phyloP scores from a whole-genome alignment of 257 asterid genomes.

The Rubia yunnanensis region DNA sequence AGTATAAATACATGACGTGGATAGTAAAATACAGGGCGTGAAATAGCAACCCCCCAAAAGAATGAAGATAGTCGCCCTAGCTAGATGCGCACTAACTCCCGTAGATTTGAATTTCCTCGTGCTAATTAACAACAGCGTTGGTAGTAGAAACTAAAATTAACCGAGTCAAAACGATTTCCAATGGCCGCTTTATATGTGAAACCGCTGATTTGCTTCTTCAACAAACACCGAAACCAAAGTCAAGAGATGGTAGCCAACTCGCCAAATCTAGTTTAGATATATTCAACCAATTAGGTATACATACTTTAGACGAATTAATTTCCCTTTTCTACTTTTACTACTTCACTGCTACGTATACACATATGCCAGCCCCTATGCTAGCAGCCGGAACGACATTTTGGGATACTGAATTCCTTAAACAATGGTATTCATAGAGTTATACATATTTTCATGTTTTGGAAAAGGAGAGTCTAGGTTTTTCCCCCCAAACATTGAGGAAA shows the following conservation, averaged over 20 bases:
- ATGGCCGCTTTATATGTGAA: background rate
- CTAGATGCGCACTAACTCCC: background rate
- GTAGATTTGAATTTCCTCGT: background rate
- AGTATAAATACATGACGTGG: too few relatives aligned
- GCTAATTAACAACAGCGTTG: background rate
- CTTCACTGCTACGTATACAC: too few relatives aligned
- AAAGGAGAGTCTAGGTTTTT: too few relatives aligned
- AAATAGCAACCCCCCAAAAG: too few relatives aligned
- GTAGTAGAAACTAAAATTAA: background rate
- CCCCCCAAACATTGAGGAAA: too few relatives aligned
- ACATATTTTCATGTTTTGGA: too few relatives aligned
- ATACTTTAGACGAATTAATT: slow-evolving; percentile 14
- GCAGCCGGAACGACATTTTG: too few relatives aligned
- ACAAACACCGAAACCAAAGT: slow-evolving; percentile 19
- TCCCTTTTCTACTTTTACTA: background rate
- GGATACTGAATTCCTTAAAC: too few relatives aligned
- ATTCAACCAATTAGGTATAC: slow-evolving; percentile 28
- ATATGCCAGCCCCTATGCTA: too few relatives aligned
- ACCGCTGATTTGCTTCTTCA: slow-evolving; percentile 4
- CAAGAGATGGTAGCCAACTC: slow-evolving; percentile 28
- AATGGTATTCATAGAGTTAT: too few relatives aligned
- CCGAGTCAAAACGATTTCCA: background rate
- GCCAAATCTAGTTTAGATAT: slow-evolving; percentile 14
- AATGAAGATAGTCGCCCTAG: background rate
- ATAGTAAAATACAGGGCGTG: too few relatives aligned